Conservation (phyloP, 2,329 filamentous ascomycete genomes). For the Talaromyces sp. region DNA sequence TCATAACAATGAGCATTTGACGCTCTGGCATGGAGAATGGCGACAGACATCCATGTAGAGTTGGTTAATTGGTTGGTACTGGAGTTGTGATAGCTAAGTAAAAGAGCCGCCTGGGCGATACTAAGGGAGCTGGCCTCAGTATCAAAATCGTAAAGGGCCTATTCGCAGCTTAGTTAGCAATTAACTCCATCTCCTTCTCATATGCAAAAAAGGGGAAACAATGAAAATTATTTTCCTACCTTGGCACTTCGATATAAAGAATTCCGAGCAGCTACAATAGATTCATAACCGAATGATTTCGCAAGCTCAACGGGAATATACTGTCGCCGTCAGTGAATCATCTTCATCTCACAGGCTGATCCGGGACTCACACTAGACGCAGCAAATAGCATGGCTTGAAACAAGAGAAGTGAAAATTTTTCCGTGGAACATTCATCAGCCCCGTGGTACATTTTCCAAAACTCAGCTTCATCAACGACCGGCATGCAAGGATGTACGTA, state of each 20-base stretch:
- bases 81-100: background rate
- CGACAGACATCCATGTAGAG: background rate
- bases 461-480: constrained; percentile 38
- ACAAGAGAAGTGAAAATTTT: background rate
- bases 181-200: background rate
- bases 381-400: background rate
- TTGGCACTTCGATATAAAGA: constrained; percentile 1
- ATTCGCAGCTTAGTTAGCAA: background rate
- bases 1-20: background rate
- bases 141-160: background rate
- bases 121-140: background rate
- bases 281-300: background rate
- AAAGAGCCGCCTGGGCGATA: background rate
- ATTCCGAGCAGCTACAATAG: background rate
- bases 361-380: background rate
- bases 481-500: constrained; percentile 26
- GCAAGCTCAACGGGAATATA: background rate
- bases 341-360: background rate
- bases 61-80: background rate
- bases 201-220: background rate
- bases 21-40: background rate
- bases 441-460: constrained; percentile 31
- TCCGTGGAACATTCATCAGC: background rate
- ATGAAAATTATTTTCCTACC: background rate
- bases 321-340: background rate